These are phyloP conservation scores for Pestalotiopsis fici DNA, from an alignment of 2,329 filamentous ascomycete genomes.

Conservation along the genomic window DNA sequence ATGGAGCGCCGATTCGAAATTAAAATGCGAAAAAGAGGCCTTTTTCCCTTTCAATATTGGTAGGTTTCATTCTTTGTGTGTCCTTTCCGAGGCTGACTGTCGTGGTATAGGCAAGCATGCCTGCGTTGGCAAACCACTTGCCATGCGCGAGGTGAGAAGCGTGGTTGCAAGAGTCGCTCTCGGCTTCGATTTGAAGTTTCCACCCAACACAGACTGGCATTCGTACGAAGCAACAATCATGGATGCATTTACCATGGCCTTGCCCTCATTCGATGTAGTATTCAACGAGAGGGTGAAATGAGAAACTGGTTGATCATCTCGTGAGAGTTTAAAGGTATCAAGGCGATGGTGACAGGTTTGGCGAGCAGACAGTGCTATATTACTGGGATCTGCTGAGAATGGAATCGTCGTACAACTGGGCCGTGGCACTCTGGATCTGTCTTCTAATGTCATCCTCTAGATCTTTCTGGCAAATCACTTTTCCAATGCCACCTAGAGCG, in stretches of 20 bases:
- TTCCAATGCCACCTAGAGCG: constrained; percentile 50
- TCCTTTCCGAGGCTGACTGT: neutral
- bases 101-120: constrained; percentile 10
- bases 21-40: constrained; percentile 5
- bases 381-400: neutral
- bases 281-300: neutral
- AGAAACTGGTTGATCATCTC: neutral
- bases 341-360: neutral
- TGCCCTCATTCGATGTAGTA: constrained; percentile 5
- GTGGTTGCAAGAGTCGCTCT: constrained; percentile 8
- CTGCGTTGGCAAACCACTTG: constrained; percentile 12
- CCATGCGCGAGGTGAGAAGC: constrained; percentile 11
- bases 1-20: neutral
- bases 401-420: neutral
- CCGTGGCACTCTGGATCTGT: neutral
- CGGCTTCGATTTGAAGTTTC: constrained; percentile 8
- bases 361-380: neutral
- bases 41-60: constrained; percentile 10
- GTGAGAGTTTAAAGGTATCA: neutral
- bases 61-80: neutral
- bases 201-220: neutral
- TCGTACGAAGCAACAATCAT: constrained; percentile 5
- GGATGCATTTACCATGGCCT: constrained; percentile 11
- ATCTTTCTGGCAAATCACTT: constrained; percentile 34
- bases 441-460: constrained; percentile 6